Conservation (phyloP, 495 filamentous ascomycete species). For the Margaritispora aquatica region DNA sequence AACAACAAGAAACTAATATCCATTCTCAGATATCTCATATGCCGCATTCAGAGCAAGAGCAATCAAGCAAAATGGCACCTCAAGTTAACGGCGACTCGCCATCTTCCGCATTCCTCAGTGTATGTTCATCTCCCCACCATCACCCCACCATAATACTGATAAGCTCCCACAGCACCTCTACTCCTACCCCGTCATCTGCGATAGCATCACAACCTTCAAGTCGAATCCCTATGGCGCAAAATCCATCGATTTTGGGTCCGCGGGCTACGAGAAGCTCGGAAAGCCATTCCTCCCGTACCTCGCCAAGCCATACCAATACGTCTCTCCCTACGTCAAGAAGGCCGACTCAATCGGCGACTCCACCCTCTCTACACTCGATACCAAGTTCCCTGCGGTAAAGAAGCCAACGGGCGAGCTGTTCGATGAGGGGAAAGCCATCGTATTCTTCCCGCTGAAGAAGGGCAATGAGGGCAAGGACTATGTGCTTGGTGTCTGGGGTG, state of each 20-base stretch:
- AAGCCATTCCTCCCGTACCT: constrained; percentile 76
- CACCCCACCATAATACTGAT: constrained; percentile 15
- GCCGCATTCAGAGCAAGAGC: constrained; percentile 6
- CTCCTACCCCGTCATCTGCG: constrained; percentile 79
- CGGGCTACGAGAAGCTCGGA: constrained; percentile 58
- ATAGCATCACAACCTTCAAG: constrained; percentile 72
- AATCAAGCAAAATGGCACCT: constrained; percentile 28
- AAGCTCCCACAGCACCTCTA: constrained; percentile 61
- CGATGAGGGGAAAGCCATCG: constrained; percentile 54
- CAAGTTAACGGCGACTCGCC: constrained; percentile 62
- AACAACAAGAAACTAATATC: not conserved
- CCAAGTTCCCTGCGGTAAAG: constrained; percentile 79
- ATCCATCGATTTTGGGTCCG: constrained; percentile 64
- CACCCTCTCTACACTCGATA: constrained; percentile 67
- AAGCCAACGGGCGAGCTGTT: constrained; percentile 76
- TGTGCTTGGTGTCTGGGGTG: constrained; percentile 61
- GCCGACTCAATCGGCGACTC: constrained; percentile 75
- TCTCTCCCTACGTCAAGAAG: constrained; percentile 75
- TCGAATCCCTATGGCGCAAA: constrained; percentile 73
- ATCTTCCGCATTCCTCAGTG: constrained; percentile 60
- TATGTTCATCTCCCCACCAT: constrained; percentile 33
- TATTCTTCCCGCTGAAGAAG: constrained; percentile 59
- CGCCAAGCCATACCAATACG: constrained; percentile 64
- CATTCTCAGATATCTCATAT: constrained; percentile 2
- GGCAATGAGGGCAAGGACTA: constrained; percentile 69